phyloP scores from a whole-genome alignment of 2,329 filamentous ascomycete species.

The Aspergillus fructus region DNA sequence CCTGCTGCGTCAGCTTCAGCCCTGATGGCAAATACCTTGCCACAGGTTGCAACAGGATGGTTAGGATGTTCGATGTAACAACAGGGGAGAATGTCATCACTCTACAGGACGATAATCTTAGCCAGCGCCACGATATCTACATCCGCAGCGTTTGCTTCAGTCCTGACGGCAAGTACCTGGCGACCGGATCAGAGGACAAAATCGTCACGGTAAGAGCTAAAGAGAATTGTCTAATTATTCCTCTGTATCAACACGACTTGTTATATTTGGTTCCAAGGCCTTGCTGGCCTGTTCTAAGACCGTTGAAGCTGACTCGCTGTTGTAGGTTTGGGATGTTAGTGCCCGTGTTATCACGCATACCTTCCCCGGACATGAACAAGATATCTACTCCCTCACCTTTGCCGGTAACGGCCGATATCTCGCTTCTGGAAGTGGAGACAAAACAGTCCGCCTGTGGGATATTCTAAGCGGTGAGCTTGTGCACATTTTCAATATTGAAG shows the following conservation, averaged over 20 bases:
- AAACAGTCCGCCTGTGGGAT: slow-evolving; percentile 95
- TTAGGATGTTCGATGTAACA: slow-evolving; percentile 95
- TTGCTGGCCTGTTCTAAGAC: no score
- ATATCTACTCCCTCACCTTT: slow-evolving; percentile 96
- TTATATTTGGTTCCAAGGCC: no score
- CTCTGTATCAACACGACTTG: no score
- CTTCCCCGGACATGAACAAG: slow-evolving; percentile 93
- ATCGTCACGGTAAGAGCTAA: slow-evolving; percentile 73
- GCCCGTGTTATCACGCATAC: slow-evolving; percentile 81
- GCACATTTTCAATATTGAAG: slow-evolving; percentile 85
- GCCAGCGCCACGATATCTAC: slow-evolving; percentile 88
- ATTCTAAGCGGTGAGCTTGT: slow-evolving; percentile 81
- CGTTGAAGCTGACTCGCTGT: background rate
- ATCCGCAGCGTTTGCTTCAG: slow-evolving; percentile 99
- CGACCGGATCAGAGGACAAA: slow-evolving; percentile 96
- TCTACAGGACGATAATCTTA: slow-evolving; percentile 82
- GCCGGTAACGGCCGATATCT: slow-evolving; percentile 90
- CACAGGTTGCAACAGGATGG: slow-evolving; percentile 95
- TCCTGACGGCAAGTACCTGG: slow-evolving; percentile 88
- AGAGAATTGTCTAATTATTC: no score
- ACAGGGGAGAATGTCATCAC: slow-evolving; percentile 85
- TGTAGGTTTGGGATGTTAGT: slow-evolving; percentile 89
- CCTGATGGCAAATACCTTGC: slow-evolving; percentile 93
- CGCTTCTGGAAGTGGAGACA: slow-evolving; percentile 90
- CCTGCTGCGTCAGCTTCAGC: slow-evolving; percentile 97